Percentiles rank a stretch among this genome's conserved stretches.
These are phyloP conservation scores for Globisporangium mamillatum DNA, from an alignment of 352 stramenopile species.

Conservation along the genomic window DNA sequence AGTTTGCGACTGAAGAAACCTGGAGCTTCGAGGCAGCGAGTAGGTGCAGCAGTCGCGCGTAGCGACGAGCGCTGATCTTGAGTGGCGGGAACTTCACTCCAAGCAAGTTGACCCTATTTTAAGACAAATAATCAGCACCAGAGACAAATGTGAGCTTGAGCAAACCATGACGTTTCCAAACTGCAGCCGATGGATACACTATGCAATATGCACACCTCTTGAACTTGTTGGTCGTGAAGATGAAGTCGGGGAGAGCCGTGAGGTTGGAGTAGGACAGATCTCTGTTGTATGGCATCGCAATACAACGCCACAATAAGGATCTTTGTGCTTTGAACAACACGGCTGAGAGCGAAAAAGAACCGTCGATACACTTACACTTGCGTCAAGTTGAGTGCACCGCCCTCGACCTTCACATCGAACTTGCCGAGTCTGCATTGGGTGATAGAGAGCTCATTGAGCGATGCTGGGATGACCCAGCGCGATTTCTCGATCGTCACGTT, in stretches of 20 bases:
- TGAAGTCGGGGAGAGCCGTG: neutral
- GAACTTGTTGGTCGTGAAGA: conserved; percentile 10
- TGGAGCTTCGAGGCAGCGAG: conserved; percentile 6
- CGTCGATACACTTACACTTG: neutral
- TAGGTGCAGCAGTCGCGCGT: neutral
- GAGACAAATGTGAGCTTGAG: neutral
- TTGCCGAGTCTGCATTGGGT: neutral
- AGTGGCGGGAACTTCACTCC: conserved; percentile 1
- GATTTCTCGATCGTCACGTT: conserved; percentile 3
- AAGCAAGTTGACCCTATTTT: conserved; percentile 7
- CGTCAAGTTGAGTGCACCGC: neutral
- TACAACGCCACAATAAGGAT: neutral
- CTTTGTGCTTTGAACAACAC: neutral
- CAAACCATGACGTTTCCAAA: neutral
- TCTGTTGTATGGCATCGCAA: neutral
- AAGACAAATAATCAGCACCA: neutral
- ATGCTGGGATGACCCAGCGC: conserved; percentile 6
- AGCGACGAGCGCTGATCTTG: neutral
- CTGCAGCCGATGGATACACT: too few relatives aligned
- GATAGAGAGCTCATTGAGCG: conserved; percentile 1
- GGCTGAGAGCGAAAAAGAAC: too few relatives aligned
- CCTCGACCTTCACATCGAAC: conserved; percentile 4
- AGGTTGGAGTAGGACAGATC: conserved; percentile 3
- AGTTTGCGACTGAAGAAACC: neutral
- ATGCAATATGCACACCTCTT: neutral